phyloP scores from a whole-genome alignment of 768 basidiomycete genomes.

The Leccinellum rugosiceps region DNA sequence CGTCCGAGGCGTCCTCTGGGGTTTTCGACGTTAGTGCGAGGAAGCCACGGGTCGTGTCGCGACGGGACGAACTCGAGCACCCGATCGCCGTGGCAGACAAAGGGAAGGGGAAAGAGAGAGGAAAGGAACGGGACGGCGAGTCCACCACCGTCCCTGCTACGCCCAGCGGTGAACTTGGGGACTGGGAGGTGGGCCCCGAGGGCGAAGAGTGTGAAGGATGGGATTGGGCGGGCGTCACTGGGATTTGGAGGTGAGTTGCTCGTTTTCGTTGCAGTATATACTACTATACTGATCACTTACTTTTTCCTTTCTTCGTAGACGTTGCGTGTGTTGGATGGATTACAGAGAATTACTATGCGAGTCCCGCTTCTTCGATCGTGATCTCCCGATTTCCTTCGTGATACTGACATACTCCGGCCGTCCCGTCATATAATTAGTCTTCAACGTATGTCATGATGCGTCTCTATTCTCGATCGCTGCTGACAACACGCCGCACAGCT shows the following conservation, averaged over 20 bases:
- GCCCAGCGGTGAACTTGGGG: background rate
- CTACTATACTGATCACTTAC: too few relatives aligned
- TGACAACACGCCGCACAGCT: slow-evolving; percentile 14
- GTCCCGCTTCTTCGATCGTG: slow-evolving; percentile 18
- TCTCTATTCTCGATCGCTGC: background rate
- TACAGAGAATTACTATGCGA: slow-evolving; percentile 52
- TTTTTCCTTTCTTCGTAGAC: slow-evolving; percentile 35
- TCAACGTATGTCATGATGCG: slow-evolving; percentile 14
- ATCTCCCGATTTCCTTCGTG: background rate
- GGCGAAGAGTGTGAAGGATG: slow-evolving; percentile 39
- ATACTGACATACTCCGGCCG: background rate
- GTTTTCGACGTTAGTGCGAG: background rate
- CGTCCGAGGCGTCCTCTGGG: background rate
- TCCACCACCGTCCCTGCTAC: background rate
- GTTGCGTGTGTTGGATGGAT: slow-evolving; percentile 58
- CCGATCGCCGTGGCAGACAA: background rate
- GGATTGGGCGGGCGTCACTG: slow-evolving; percentile 59
- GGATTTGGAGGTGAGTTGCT: slow-evolving; percentile 48
- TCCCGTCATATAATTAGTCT: slow-evolving; percentile 12
- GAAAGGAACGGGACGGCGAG: background rate
- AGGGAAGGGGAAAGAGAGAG: slow-evolving; percentile 11
- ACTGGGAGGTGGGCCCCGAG: slow-evolving; percentile 23
- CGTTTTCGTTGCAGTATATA: too few relatives aligned
- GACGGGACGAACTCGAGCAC: slow-evolving; percentile 11
- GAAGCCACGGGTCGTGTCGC: slow-evolving; percentile 14